Base-by-base conservation (phyloP, 2,329 filamentous ascomycete species). In the Arthrobotrys sinensis region DNA sequence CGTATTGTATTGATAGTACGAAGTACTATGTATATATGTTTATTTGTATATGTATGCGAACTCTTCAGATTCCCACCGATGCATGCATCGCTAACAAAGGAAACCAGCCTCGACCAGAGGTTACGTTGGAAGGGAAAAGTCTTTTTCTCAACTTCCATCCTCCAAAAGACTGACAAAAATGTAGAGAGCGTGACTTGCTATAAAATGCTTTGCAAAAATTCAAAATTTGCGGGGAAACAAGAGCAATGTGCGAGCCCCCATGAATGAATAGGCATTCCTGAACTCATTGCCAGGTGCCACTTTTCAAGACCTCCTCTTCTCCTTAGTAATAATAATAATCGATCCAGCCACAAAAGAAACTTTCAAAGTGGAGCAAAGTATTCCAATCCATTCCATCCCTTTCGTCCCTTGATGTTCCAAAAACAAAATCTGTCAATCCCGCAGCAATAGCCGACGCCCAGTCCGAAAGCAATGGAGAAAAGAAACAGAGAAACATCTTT, bases 271-370 rank as follows among this genome's bases (percentile, higher is more conserved):
- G 4, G 24, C 24, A 28, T 28, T 28, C 24, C 24, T 28, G 24
- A 4, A 4, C 24, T 28, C 2, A 28, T 4, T 4, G 24, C 24
- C 24, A 28, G 24, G 24, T 28, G 24, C 24, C 24, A 28, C 24
- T 4, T 28, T 28, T 4, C 24, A 28, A 28, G 4, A 28, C 24
- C 24, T 28, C 24, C 24, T 50, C 46, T 4, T 16, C 6, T 53
- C 24, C 10, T 28, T n/a, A n/a, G 14, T 11, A 28, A 28, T 28
- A 11, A 24, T 40, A 24, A 24, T 21, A 57, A 2, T 57, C 14
- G 6, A 57, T 11, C n/a, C 32, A 40, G 11, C 8, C 19, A 60
- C 34, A 60, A 60, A 40, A 60, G 36, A 60, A 60, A 60, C 24
- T 38, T 60, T 8, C 3, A 40, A 24, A 19, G 34, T 60, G 12